These are phyloP conservation scores for Alternaria sp. DNA, from an alignment of 2,329 filamentous ascomycete species.

Conservation along the genomic window DNA sequence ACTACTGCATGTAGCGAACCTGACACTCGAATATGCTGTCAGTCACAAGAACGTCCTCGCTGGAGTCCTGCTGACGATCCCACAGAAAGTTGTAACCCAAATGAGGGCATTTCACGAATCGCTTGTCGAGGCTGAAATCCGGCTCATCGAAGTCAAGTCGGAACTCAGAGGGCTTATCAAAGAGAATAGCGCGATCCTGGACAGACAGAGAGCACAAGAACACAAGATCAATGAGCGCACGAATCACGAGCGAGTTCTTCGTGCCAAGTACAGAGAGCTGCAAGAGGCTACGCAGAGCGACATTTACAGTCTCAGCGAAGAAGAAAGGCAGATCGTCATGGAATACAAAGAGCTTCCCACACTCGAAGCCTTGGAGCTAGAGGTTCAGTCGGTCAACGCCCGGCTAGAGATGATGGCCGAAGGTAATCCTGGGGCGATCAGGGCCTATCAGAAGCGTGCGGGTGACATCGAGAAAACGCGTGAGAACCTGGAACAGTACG, in stretches of 20 bases:
- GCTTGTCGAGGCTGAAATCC: constrained; percentile 72
- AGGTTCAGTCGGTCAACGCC: constrained; percentile 76
- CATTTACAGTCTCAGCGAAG: constrained; percentile 27
- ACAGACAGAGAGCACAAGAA: constrained; percentile 44
- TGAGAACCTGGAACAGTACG: constrained; percentile 63
- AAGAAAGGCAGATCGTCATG: constrained; percentile 30
- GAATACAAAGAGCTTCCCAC: constrained; percentile 26
- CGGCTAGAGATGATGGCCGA: constrained; percentile 82
- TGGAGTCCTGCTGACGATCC: constrained; percentile 21
- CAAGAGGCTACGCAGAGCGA: constrained; percentile 22
- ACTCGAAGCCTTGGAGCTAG: constrained; percentile 69
- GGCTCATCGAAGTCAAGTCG: constrained; percentile 79
- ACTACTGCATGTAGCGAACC: constrained; percentile 49
- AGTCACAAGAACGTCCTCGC: no score
- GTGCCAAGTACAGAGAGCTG: constrained; percentile 19
- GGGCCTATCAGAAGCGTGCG: constrained; percentile 65
- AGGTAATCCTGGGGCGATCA: constrained; percentile 75
- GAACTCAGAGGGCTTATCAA: constrained; percentile 74
- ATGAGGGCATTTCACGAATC: constrained; percentile 69
- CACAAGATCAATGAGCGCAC: constrained; percentile 25
- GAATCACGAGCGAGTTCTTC: constrained; percentile 12
- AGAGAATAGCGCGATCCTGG: constrained; percentile 58
- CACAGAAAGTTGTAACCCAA: constrained; percentile 63
- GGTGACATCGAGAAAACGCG: constrained; percentile 72
- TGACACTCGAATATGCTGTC: constrained; percentile 63